A percentile compares a stretch with the other conserved stretches of the same genome.
phyloP scores from a whole-genome alignment of 139 green algal genomes.

The Desmodesmus armatus region DNA sequence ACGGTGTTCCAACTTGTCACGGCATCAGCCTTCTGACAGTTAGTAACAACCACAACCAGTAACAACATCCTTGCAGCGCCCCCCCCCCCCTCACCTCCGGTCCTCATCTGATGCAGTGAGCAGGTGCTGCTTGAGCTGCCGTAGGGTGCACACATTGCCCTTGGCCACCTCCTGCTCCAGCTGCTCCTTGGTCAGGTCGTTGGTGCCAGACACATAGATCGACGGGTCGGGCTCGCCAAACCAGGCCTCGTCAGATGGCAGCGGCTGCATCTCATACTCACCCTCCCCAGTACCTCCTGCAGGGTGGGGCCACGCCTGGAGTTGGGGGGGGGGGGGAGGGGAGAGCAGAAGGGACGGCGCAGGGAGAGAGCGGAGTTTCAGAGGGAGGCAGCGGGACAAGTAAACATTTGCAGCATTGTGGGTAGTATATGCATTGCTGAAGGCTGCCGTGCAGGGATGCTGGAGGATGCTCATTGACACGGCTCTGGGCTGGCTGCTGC shows the following conservation, averaged over 20 bases:
- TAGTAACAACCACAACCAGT: too few species aligned
- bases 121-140: constrained; percentile 40
- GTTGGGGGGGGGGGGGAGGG: background rate
- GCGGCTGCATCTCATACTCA: background rate
- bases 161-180: constrained; percentile 39
- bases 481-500: background rate
- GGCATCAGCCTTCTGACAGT: too few species aligned
- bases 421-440: too few species aligned
- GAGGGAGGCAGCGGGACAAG: background rate
- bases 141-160: constrained; percentile 38
- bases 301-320: background rate
- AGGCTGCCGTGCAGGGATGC: too few species aligned
- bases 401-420: background rate
- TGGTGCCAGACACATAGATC: constrained; percentile 32
- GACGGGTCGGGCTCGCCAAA: constrained; percentile 40
- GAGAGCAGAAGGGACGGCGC: background rate
- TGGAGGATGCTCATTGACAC: too few species aligned
- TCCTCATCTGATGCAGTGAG: constrained; percentile 9
- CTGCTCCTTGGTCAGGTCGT: constrained; percentile 39
- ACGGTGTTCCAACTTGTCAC: too few species aligned
- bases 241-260: constrained; percentile 44
- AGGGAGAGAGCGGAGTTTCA: background rate
- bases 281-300: background rate
- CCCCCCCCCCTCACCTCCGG: background rate
- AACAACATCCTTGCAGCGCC: too few species aligned